phyloP scores from a whole-genome alignment of 164 flowering plant genomes.

The Kalanchoe fedtschenkoi region DNA sequence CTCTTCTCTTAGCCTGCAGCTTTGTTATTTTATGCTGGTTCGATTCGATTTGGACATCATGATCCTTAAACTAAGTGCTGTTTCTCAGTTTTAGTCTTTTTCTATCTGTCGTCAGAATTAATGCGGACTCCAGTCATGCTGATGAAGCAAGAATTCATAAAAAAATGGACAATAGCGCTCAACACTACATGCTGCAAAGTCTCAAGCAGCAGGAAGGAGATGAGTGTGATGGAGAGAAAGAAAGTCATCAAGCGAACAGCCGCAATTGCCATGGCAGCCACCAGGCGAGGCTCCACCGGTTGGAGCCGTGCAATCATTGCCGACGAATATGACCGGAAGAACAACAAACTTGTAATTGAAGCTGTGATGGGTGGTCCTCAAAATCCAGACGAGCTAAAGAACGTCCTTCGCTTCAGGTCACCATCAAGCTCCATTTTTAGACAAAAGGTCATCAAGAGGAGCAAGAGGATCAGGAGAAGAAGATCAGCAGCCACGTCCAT shows the following conservation, averaged over 20 bases:
- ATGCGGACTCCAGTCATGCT: constrained; percentile 25
- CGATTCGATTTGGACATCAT: too few relatives aligned
- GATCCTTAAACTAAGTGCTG: too few relatives aligned
- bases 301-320: constrained; percentile 75
- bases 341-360: constrained; percentile 16
- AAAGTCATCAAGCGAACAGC: constrained; percentile 60
- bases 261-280: constrained; percentile 69
- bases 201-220: constrained; percentile 17
- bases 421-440: neutral
- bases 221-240: constrained; percentile 43
- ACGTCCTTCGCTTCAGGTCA: neutral
- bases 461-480: constrained; percentile 40
- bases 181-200: constrained; percentile 16
- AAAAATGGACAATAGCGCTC: constrained; percentile 50
- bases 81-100: neutral
- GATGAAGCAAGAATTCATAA: constrained; percentile 42
- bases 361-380: constrained; percentile 27
- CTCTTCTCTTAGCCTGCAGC: neutral
- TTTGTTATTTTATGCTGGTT: neutral
- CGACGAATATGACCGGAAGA: constrained; percentile 17
- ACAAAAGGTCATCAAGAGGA: constrained; percentile 12
- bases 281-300: constrained; percentile 28
- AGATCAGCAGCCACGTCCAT: constrained; percentile 10
- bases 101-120: constrained; percentile 6
- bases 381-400: neutral